Base-by-base conservation (phyloP, 371 early-diverging fungal genomes). In the Mucor irregularis region DNA sequence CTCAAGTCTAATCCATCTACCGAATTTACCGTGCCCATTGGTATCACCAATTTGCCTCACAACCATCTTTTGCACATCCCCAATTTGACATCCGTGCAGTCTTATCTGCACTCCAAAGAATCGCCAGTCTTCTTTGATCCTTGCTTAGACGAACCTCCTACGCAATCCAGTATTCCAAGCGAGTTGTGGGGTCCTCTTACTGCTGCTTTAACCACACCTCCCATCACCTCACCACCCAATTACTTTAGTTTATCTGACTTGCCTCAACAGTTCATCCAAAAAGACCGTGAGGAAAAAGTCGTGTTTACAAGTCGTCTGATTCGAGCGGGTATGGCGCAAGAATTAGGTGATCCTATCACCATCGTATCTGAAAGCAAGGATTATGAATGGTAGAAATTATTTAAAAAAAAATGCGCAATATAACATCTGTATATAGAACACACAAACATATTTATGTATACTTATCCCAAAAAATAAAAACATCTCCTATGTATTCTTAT, bases 91-190 rank as follows among this genome's bases (percentile, higher is more conserved):
- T 50, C 66, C 5, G 63, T 76, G 2, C 62, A 62, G 28, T 57
- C 61, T 4, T 71, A 76, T 28, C 38, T 42, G 9, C 34, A 63
- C 6, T 62, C 62, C 2, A 68, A 64, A 26, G 73, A 67, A 50
- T 42, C 63, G 0, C 76, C 76, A 13, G 8, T 52, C 19, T 76
- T 76, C 45, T 73, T 73, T 46, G 69, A 68, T 29, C 63, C 68
- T 1, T 26, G 19, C 14, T 51, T 73, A 25, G 66, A 66, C n/a
- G 73, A 68, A 28, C 69, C 73, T 17, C 64, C 60, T 3, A 31
- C 46, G 3, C 59, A 46, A 31, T 40, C 53, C 2, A 49, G 49
- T 8, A 52, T 52, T 8, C 48, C 49, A 14, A 52, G 40, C 21
- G 52, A 52, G 21, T 21, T 53, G 30, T 64, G 61, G 61, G 50